These are phyloP conservation scores for Paraconiothyrium brasiliense DNA, from an alignment of 2,329 filamentous ascomycete genomes.

Conservation along the genomic window DNA sequence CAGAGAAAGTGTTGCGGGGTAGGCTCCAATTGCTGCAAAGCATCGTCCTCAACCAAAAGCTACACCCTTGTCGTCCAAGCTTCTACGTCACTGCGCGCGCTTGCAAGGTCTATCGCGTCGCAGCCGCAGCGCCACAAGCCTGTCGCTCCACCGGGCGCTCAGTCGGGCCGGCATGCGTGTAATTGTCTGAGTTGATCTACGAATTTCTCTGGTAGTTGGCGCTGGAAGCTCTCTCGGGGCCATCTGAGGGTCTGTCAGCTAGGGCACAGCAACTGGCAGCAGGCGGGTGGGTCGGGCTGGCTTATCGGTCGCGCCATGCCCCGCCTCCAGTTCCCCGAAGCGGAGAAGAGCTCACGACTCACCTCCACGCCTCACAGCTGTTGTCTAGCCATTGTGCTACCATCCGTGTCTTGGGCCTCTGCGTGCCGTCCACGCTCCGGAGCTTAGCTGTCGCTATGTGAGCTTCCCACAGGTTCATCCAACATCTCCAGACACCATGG, in stretches of 20 bases:
- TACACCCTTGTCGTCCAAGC: slow-evolving; percentile 30
- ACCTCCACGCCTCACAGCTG: neutral
- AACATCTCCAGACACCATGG: slow-evolving; percentile 29
- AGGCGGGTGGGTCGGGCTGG: neutral
- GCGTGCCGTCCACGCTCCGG: slow-evolving; percentile 18
- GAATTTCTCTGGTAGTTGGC: neutral
- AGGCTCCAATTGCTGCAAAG: slow-evolving; percentile 35
- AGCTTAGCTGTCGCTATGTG: slow-evolving; percentile 18
- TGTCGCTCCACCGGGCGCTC: slow-evolving; percentile 6
- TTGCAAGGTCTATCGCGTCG: slow-evolving; percentile 28
- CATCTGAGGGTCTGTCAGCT: no score
- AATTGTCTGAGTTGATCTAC: neutral
- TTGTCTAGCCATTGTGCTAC: slow-evolving; percentile 3
- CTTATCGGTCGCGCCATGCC: slow-evolving; percentile 11
- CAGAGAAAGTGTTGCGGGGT: slow-evolving; percentile 39
- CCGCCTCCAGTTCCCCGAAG: slow-evolving; percentile 11
- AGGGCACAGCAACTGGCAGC: neutral
- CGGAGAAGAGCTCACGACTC: slow-evolving; percentile 8
- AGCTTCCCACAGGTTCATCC: slow-evolving; percentile 10
- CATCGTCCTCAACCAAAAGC: slow-evolving; percentile 45
- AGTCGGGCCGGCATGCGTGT: slow-evolving; percentile 7
- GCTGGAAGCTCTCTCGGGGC: neutral
- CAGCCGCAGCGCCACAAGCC: slow-evolving; percentile 37
- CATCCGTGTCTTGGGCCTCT: slow-evolving; percentile 6
- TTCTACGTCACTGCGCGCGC: slow-evolving; percentile 42